Evolutionary conservation across 176 grass and related monocot species (phyloP).

Genomic region (Canna indica): DNA sequence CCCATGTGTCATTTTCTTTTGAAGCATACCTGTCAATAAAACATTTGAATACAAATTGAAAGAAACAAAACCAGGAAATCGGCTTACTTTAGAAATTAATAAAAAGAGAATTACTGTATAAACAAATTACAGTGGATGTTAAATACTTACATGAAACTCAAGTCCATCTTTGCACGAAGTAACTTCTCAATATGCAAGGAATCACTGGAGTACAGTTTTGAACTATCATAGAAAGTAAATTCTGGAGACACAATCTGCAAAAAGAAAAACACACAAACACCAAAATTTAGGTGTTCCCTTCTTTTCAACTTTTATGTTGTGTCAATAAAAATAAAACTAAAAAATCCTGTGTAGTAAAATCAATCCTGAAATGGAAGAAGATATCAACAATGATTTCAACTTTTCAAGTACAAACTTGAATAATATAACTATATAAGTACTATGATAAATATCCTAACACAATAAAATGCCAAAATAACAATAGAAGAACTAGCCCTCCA

Average conservation of each 20-base stretch:
- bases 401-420: background rate
- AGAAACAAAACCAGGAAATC: constrained; percentile 7
- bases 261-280: constrained; percentile 13
- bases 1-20: constrained; percentile 89
- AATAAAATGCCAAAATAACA: too few relatives aligned
- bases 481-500: too few relatives aligned
- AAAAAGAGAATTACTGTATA: constrained; percentile 7
- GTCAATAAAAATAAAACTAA: background rate
- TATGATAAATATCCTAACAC: background rate
- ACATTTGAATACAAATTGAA: constrained; percentile 22
- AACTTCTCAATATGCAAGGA: constrained; percentile 92
- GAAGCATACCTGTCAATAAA: constrained; percentile 68
- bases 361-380: too few relatives aligned
- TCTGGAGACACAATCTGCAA: constrained; percentile 82
- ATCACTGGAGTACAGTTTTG: constrained; percentile 77
- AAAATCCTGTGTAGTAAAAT: background rate
- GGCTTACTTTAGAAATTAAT: background rate
- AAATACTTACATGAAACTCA: constrained; percentile 88
- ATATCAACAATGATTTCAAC: background rate
- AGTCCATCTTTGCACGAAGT: constrained; percentile 85
- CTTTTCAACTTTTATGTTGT: background rate
- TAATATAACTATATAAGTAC: too few relatives aligned
- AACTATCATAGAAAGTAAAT: constrained; percentile 89
- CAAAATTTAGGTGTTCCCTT: background rate
- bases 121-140: constrained; percentile 5